phyloP scores from a whole-genome alignment of 768 basidiomycete genomes.

The Pisolithus tinctorius region DNA sequence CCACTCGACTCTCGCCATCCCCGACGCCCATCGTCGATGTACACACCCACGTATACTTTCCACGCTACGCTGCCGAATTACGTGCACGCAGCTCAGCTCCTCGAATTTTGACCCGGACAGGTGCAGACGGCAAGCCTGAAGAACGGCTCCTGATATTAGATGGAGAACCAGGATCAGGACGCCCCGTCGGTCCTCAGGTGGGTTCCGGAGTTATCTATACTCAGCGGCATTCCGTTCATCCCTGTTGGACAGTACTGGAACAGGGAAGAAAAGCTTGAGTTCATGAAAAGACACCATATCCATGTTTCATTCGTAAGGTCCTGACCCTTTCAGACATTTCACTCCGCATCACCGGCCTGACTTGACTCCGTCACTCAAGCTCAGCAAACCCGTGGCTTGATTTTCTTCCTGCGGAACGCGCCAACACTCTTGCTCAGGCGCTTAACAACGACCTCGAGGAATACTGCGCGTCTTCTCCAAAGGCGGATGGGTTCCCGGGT shows the following conservation, averaged over 20 bases:
- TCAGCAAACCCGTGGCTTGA: constrained; percentile 92
- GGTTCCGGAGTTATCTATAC: constrained; percentile 1
- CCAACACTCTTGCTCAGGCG: constrained; percentile 56
- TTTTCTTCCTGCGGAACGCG: constrained; percentile 66
- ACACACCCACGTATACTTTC: constrained; percentile 83
- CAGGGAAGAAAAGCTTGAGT: constrained; percentile 65
- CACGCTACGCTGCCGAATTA: constrained; percentile 67
- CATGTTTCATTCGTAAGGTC: constrained; percentile 76
- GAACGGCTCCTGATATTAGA: constrained; percentile 75
- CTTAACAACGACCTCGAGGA: constrained; percentile 73
- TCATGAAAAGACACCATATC: constrained; percentile 82
- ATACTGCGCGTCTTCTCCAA: constrained; percentile 67
- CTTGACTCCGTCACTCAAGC: constrained; percentile 30
- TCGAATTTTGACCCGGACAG: constrained; percentile 49
- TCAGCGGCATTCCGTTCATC: constrained; percentile 7
- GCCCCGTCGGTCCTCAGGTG: constrained; percentile 75
- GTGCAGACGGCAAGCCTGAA: constrained; percentile 41
- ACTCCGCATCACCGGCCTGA: constrained; percentile 10
- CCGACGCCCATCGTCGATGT: constrained; percentile 59
- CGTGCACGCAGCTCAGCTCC: constrained; percentile 59
- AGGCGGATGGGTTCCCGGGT: constrained; percentile 21
- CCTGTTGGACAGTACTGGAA: constrained; percentile 59
- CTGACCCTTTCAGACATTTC: constrained; percentile 6
- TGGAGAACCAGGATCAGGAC: constrained; percentile 70
- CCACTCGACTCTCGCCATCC: constrained; percentile 12